Conservation (phyloP, 768 basidiomycete genomes). For the Lactarius sp. region DNA sequence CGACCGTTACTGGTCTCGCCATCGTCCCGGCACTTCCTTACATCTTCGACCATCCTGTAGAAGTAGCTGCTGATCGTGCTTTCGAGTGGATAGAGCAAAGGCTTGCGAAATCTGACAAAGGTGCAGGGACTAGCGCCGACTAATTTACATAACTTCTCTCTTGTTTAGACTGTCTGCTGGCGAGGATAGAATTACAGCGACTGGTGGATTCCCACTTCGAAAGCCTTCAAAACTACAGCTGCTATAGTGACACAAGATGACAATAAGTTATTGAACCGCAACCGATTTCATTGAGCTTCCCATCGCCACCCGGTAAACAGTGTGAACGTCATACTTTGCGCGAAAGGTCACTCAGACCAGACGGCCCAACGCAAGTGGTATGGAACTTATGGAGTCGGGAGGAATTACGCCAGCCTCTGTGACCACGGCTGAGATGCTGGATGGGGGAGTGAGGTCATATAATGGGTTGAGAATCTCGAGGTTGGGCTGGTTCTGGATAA, state of each 20-base stretch:
- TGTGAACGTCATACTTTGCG: not conserved
- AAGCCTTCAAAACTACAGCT: constrained; percentile 5
- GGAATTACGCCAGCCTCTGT: constrained; percentile 97
- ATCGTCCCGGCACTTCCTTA: constrained; percentile 72
- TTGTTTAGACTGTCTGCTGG: not conserved
- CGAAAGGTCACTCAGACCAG: constrained; percentile 26
- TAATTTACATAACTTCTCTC: not conserved
- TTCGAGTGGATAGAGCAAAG: constrained; percentile 68
- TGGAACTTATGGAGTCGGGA: constrained; percentile 82
- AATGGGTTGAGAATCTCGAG: constrained; percentile 81
- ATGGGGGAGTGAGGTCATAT: constrained; percentile 92
- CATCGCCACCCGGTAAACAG: not conserved
- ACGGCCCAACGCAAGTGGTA: constrained; percentile 60
- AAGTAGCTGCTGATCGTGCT: constrained; percentile 57
- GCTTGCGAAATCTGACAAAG: constrained; percentile 39
- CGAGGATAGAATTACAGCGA: not conserved
- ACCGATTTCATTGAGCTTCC: constrained; percentile 4
- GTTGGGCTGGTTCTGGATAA: constrained; percentile 39
- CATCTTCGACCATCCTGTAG: constrained; percentile 76
- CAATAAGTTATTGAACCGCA: constrained; percentile 24
- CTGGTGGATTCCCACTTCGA: not conserved
- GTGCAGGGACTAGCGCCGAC: constrained; percentile 29
- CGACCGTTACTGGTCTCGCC: constrained; percentile 66
- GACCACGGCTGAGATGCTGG: constrained; percentile 90
- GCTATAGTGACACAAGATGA: constrained; percentile 13